These are phyloP conservation scores for Linnemannia zychae DNA, from an alignment of 192 early-diverging fungal species.

Conservation along the genomic window DNA sequence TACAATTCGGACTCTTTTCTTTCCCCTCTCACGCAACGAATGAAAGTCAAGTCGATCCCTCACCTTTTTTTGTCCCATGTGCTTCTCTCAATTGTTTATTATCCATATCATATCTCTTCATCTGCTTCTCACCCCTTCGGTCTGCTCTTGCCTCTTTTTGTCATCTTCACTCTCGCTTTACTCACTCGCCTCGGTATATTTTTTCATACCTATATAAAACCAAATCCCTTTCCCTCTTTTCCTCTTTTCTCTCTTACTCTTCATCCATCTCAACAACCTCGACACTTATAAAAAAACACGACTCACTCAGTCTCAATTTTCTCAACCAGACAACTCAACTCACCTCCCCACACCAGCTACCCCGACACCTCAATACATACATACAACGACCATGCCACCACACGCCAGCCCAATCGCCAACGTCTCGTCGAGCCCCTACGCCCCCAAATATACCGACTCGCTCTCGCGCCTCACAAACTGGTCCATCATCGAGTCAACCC, in stretches of 20 bases:
- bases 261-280: not conserved
- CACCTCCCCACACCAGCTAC: not conserved
- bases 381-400: conserved; percentile 41
- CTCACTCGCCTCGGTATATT: not conserved
- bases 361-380: no score
- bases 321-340: not conserved
- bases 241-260: conserved; percentile 5
- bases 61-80: no score
- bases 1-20: not conserved
- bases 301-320: not conserved
- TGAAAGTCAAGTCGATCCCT: no score
- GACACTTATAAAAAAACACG: not conserved
- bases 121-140: not conserved
- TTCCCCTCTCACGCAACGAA: no score
- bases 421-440: conserved; percentile 59
- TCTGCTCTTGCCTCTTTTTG: conserved; percentile 7
- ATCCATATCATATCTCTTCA: conserved; percentile 42
- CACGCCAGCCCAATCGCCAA: conserved; percentile 47
- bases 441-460: conserved; percentile 71
- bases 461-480: conserved; percentile 92
- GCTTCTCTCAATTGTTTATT: not conserved
- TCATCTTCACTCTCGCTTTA: not conserved
- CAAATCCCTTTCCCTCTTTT: not conserved
- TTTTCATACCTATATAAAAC: conserved; percentile 11
- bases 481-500: conserved; percentile 95